Evolutionary conservation across 2,329 filamentous ascomycete species (phyloP), one percentile per base, ranked within the genome.

Genomic region (Hymenoscyphus albidus): DNA sequence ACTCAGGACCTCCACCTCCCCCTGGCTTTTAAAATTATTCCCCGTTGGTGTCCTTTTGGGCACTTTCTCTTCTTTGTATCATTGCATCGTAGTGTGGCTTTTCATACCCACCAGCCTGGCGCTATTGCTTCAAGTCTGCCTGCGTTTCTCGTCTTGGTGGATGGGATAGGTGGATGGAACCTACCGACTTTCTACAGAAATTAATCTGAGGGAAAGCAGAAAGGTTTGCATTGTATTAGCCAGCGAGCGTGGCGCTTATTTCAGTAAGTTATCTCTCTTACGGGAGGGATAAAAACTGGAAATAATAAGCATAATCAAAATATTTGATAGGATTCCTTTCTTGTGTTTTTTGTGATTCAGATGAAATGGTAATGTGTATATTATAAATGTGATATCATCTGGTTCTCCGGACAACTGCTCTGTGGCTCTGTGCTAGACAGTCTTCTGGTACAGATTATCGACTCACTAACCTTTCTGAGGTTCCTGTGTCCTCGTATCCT

Each of bases 21-120:
- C 71, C 70, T 12, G 71, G 72, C 63, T 71, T 72, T 51, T 74
- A 65, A 66, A 9, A 18, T 42, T 56, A 31, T 48, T 40, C 59
- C 55, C 38, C 31, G 44, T 63, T 61, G 40, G 44, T 56, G 48
- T 39, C 31, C 22, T 55, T 35, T 57, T n/a, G 55, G 48, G 48
- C 18, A 51, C 22, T 38, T 59, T 44, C 18, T 67, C 64, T 56
- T 63, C n/a, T 60, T 61, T 67, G 65, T 65, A 67, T 64, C 63
- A 59, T 60, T 65, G 63, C 65, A 67, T 67, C 59, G 54, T 64
- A 44, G 62, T 51, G 35, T 57, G 55, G 64, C 38, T 40, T 35
- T 32, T 38, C 18, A 32, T 42, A 22, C 48, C 63, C 55, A 32
- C 42, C 64, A 54, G 61, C 54, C 35, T 56, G 62, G 64, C 64